Base-by-base conservation (phyloP, 2,329 filamentous ascomycete species). In the Domatiomyces catenatus region DNA sequence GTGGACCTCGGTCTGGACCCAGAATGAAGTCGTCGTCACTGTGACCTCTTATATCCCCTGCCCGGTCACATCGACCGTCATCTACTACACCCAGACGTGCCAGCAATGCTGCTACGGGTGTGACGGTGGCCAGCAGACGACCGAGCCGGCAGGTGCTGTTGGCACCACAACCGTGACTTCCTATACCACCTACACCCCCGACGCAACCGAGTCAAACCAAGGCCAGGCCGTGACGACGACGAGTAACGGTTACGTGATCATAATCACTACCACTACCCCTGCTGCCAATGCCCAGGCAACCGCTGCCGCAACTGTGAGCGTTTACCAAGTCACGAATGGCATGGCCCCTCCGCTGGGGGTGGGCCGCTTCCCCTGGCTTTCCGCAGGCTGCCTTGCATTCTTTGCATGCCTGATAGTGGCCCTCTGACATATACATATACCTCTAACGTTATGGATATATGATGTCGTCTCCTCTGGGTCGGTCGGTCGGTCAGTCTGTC, bases 41-140 rank as follows among this genome's bases (percentile, higher is more conserved):
- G 47, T 57, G 17, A 57, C 55, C 1, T 57, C 55, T 7, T 47
- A 50, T 18, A 18, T 57, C 1, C 55, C 54, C 7, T 57, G 55
- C 42, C 55, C 55, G 2, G 52, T 48, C 2, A 57, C 55, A 22
- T 56, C 52, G n/a, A 57, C 55, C 10, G 44, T 56, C 36, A 45
- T 54, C 18, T 51, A 53, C 43, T 57, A 53, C 48, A 39, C 32
- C 32, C 32, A 39, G 32, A 39, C 32, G 15, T 39, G 32, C 32
- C 32, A 39, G 32, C 52, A 51, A 49, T 57, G 55, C 43, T 57
- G 55, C 48, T 53, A 57, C 36, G 53, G 55, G 48, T 57, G 55
- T 44, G 47, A n/a, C n/a, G n/a, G 53, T n/a, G 50, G 46, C 36
- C 47, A 48, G 15, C 18, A 48, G 12, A 42, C 45, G 22, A 15